These are phyloP conservation scores for Hemileccinum impolitum DNA, from an alignment of 768 basidiomycete species.

Conservation along the genomic window DNA sequence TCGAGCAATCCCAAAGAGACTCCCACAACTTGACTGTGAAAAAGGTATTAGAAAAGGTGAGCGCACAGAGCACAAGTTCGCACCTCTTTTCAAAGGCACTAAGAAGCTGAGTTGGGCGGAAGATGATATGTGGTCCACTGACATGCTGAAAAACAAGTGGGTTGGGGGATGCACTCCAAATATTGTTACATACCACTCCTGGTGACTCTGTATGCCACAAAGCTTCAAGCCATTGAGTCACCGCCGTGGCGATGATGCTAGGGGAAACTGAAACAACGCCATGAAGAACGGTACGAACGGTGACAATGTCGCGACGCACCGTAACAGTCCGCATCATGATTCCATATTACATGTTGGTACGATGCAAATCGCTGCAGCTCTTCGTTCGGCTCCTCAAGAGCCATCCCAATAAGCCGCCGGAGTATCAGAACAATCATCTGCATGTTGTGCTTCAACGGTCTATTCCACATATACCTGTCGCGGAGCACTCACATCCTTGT, in stretches of 20 bases:
- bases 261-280: slow-evolving; percentile 27
- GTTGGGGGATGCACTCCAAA: background rate
- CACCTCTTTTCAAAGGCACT: slow-evolving; percentile 41
- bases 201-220: slow-evolving; percentile 39
- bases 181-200: slow-evolving; percentile 6
- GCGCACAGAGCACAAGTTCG: slow-evolving; percentile 1
- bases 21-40: slow-evolving; percentile 39
- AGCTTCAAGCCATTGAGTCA: slow-evolving; percentile 49
- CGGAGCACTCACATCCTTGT: slow-evolving; percentile 15
- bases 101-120: slow-evolving; percentile 42
- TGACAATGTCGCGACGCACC: slow-evolving; percentile 32
- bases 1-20: slow-evolving; percentile 40
- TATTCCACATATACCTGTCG: background rate
- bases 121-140: slow-evolving; percentile 40
- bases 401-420: slow-evolving; percentile 39
- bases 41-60: background rate
- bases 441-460: background rate
- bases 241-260: slow-evolving; percentile 32
- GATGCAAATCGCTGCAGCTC: slow-evolving; percentile 45
- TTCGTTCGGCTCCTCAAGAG: slow-evolving; percentile 31
- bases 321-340: slow-evolving; percentile 32
- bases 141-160: slow-evolving; percentile 15
- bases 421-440: slow-evolving; percentile 21
- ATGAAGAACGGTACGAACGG: background rate
- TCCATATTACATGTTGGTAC: slow-evolving; percentile 61